phyloP scores from a whole-genome alignment of 306 rosid species.

The Rosa persica region DNA sequence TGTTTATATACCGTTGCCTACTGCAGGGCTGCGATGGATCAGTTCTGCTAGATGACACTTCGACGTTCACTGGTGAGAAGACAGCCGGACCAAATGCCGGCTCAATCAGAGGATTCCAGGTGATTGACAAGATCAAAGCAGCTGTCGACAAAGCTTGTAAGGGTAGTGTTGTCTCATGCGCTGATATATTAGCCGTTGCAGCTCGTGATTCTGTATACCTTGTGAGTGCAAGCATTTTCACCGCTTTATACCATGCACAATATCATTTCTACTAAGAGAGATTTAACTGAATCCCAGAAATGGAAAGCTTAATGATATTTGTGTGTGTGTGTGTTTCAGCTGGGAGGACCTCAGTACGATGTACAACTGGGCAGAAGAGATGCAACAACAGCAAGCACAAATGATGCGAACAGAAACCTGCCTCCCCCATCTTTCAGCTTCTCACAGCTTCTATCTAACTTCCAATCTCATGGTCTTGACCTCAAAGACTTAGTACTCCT shows the following conservation, averaged over 20 bases:
- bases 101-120: conserved; percentile 34
- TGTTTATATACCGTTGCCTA: neutral
- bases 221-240: neutral
- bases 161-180: conserved; percentile 30
- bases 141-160: conserved; percentile 25
- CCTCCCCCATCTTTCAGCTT: conserved; percentile 34
- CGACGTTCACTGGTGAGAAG: conserved; percentile 36
- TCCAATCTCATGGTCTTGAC: conserved; percentile 18
- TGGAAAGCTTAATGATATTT: neutral
- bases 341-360: conserved; percentile 23
- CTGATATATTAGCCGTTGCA: conserved; percentile 40
- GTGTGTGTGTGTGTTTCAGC: conserved; percentile 3
- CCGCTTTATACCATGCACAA: neutral
- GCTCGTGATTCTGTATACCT: conserved; percentile 32
- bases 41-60: conserved; percentile 36
- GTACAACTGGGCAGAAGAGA: conserved; percentile 40
- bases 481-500: conserved; percentile 33
- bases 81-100: conserved; percentile 27
- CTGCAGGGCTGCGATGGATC: conserved; percentile 42
- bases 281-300: neutral
- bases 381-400: conserved; percentile 29
- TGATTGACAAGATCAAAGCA: conserved; percentile 28
- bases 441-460: conserved; percentile 18
- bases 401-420: conserved; percentile 23
- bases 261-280: neutral